phyloP scores from a whole-genome alignment of 2,329 filamentous ascomycete species.

The Ophiostoma australiae region DNA sequence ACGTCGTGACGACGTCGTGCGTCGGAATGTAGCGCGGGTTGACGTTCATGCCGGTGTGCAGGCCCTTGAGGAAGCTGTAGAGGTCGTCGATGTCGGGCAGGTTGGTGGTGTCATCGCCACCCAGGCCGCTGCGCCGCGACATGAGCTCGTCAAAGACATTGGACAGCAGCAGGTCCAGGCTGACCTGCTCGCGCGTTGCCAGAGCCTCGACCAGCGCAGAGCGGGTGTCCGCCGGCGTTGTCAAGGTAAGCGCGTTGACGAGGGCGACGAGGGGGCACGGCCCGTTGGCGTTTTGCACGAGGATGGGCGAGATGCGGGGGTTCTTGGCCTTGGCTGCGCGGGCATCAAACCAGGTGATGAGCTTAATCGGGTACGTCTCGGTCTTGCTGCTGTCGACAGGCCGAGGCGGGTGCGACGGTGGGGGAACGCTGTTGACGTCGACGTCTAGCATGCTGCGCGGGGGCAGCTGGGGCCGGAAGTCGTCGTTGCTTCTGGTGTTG shows the following conservation, averaged over 20 bases:
- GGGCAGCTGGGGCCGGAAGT: constrained; percentile 32
- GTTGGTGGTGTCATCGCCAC: constrained; percentile 43
- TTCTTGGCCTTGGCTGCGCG: constrained; percentile 52
- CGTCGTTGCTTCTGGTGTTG: neutral
- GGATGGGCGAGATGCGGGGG: constrained; percentile 72
- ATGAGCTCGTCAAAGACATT: constrained; percentile 92
- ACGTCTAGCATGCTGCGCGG: constrained; percentile 28
- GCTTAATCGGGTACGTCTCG: constrained; percentile 91
- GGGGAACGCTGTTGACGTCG: constrained; percentile 25
- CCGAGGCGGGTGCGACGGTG: constrained; percentile 37
- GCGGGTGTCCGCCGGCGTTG: constrained; percentile 61
- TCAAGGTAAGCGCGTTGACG: constrained; percentile 85
- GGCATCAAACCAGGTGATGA: constrained; percentile 76
- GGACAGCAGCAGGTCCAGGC: constrained; percentile 76
- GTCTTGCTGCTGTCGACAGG: constrained; percentile 39
- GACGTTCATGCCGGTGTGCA: constrained; percentile 97
- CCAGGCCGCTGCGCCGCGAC: constrained; percentile 58
- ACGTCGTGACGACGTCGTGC: constrained; percentile 42
- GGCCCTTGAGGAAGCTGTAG: constrained; percentile 77
- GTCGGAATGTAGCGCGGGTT: constrained; percentile 79
- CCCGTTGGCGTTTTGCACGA: constrained; percentile 90
- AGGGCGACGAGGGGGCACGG: constrained; percentile 89
- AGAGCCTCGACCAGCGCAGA: constrained; percentile 75
- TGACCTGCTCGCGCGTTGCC: constrained; percentile 77
- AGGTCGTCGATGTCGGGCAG: constrained; percentile 85